Conservation (phyloP, 2,329 filamentous ascomycete species). For the Rhynchosporium agropyri region DNA sequence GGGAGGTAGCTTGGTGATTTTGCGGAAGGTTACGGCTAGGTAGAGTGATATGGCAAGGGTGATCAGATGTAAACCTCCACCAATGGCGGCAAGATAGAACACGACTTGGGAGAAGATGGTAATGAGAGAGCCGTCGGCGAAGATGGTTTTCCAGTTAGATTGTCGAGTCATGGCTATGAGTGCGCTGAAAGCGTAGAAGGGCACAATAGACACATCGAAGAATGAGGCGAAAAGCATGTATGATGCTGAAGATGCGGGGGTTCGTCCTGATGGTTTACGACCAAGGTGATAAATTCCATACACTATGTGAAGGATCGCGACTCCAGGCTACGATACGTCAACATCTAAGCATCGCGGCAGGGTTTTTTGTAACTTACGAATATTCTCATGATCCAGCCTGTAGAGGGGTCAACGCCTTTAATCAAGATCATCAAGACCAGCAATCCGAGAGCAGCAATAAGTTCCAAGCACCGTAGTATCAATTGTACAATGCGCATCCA, state of each 20-base stretch:
- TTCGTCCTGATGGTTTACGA: constrained; percentile 68
- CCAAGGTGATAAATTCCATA: constrained; percentile 84
- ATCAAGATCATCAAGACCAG: constrained; percentile 79
- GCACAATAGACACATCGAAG: constrained; percentile 63
- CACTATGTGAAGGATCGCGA: constrained; percentile 69
- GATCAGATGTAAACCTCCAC: constrained; percentile 69
- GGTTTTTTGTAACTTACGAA: constrained; percentile 57
- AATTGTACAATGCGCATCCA: constrained; percentile 71
- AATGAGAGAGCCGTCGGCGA: constrained; percentile 57
- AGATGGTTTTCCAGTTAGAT: constrained; percentile 66
- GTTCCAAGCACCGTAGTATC: constrained; percentile 64
- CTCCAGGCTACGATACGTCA: constrained; percentile 62
- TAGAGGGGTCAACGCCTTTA: constrained; percentile 62
- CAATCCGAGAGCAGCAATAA: constrained; percentile 70
- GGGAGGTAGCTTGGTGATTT: constrained; percentile 79
- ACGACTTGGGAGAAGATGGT: constrained; percentile 65
- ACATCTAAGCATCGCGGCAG: constrained; percentile 17
- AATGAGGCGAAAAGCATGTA: constrained; percentile 85
- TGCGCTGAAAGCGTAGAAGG: constrained; percentile 59
- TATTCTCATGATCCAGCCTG: constrained; percentile 76
- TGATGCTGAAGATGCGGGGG: constrained; percentile 79
- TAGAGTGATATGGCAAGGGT: constrained; percentile 74
- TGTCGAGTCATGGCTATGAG: constrained; percentile 47
- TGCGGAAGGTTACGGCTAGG: constrained; percentile 76
- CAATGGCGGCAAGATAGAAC: constrained; percentile 67